Conservation (phyloP, 2,329 filamentous ascomycete genomes). For the Beauveria australis region DNA sequence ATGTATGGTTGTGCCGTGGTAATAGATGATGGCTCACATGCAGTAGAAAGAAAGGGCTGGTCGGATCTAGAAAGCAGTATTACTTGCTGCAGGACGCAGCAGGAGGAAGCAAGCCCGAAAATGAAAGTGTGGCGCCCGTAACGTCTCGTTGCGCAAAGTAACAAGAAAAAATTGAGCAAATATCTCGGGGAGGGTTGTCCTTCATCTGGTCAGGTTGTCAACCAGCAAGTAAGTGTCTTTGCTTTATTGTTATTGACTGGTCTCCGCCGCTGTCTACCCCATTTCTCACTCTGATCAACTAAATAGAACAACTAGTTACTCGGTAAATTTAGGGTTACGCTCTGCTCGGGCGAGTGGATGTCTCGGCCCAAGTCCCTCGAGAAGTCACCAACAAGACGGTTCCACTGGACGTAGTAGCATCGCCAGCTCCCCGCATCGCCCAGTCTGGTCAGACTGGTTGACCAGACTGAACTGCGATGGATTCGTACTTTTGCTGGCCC, state of each 20-base stretch:
- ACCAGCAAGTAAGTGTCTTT: neutral
- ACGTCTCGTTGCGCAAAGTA: neutral
- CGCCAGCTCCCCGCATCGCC: neutral
- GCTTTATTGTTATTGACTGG: neutral
- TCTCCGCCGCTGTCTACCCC: neutral
- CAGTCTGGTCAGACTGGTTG: neutral
- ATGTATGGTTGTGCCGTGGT: neutral
- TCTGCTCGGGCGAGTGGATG: constrained; percentile 12
- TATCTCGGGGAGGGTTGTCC: neutral
- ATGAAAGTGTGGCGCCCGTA: constrained; percentile 1
- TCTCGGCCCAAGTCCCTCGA: constrained; percentile 4
- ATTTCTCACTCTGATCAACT: neutral
- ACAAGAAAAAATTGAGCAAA: neutral
- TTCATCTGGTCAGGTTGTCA: neutral
- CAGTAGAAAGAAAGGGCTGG: neutral
- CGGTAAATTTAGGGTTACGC: neutral
- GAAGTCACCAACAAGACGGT: neutral
- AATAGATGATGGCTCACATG: neutral
- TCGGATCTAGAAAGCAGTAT: neutral
- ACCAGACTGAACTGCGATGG: neutral
- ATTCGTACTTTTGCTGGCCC: neutral
- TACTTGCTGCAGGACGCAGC: neutral
- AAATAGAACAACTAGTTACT: neutral
- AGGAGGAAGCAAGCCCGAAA: neutral
- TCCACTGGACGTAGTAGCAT: constrained; percentile 8